These are phyloP conservation scores for Fusarium compactum DNA, from an alignment of 2,329 filamentous ascomycete species.

Conservation along the genomic window DNA sequence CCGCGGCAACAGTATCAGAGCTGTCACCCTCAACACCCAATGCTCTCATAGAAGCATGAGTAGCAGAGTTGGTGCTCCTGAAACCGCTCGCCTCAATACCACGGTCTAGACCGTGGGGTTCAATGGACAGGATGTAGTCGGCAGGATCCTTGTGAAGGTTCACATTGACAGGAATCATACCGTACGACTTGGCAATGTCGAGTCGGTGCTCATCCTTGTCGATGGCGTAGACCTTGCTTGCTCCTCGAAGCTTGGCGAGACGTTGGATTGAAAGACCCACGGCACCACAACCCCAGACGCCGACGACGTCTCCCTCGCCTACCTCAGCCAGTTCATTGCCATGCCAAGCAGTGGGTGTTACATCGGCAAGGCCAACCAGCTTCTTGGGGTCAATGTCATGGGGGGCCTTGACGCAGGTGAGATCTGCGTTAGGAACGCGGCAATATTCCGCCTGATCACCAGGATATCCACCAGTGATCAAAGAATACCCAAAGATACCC, in stretches of 20 bases:
- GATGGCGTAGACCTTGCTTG: conserved; percentile 2
- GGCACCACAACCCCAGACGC: conserved; percentile 5
- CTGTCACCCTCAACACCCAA: conserved; percentile 5
- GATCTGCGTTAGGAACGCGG: background rate
- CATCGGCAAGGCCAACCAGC: background rate
- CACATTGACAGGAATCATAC: conserved; percentile 9
- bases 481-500: conserved; percentile 3
- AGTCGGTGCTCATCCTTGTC: conserved; percentile 11
- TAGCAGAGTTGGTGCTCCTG: conserved; percentile 3
- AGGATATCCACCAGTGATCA: conserved; percentile 3
- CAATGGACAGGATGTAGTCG: background rate
- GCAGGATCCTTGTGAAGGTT: background rate
- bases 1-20: background rate
- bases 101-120: background rate
- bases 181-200: background rate
- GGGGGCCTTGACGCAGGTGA: conserved; percentile 13
- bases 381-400: background rate
- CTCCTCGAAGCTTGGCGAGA: conserved; percentile 1
- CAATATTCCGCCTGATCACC: conserved; percentile 10
- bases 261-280: conserved; percentile 10
- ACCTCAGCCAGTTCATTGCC: conserved; percentile 3
- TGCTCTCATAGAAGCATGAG: background rate
- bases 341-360: conserved; percentile 11
- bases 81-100: conserved; percentile 4
- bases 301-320: conserved; percentile 3